Evolutionary conservation across 2,329 filamentous ascomycete genomes (phyloP).

Genomic region (Metarhizium anisopliae): DNA sequence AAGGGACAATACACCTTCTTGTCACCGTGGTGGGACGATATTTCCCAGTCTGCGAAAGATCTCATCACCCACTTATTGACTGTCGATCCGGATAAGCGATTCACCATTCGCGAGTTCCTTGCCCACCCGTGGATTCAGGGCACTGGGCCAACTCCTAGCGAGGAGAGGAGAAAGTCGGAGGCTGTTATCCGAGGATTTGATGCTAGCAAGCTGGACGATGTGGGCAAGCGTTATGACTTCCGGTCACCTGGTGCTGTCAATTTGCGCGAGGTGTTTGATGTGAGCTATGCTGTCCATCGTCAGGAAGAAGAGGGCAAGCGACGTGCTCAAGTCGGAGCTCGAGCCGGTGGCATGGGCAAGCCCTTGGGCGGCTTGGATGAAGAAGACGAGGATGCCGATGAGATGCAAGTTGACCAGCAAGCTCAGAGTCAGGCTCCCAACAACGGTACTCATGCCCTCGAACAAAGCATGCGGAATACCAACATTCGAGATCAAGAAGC

Average conservation of each 20-base stretch:
- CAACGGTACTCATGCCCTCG: constrained; percentile 56
- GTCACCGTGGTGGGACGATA: constrained; percentile 99
- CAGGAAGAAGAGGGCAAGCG: constrained; percentile 95
- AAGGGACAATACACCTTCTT: constrained; percentile 95
- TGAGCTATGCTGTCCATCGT: constrained; percentile 93
- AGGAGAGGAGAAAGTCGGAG: constrained; percentile 48
- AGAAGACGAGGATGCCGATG: constrained; percentile 48
- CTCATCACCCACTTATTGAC: constrained; percentile 87
- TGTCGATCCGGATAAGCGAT: constrained; percentile 91
- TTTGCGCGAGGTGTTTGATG: constrained; percentile 92
- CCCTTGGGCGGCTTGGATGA: constrained; percentile 59
- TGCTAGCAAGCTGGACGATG: constrained; percentile 40
- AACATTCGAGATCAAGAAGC: constrained; percentile 51
- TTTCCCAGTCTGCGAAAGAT: constrained; percentile 90
- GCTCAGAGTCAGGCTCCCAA: constrained; percentile 37
- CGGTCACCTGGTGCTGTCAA: constrained; percentile 92
- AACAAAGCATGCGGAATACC: constrained; percentile 79
- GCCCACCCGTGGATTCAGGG: constrained; percentile 87
- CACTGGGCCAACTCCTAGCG: constrained; percentile 46
- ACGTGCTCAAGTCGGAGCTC: constrained; percentile 71
- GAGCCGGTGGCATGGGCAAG: constrained; percentile 53
- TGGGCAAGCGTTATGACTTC: constrained; percentile 76
- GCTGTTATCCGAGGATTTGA: constrained; percentile 45
- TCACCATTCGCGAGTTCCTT: constrained; percentile 86
- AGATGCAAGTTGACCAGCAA: constrained; percentile 56